These are phyloP conservation scores for Somion occarium DNA, from an alignment of 1,284 basidiomycete genomes.

Conservation along the genomic window DNA sequence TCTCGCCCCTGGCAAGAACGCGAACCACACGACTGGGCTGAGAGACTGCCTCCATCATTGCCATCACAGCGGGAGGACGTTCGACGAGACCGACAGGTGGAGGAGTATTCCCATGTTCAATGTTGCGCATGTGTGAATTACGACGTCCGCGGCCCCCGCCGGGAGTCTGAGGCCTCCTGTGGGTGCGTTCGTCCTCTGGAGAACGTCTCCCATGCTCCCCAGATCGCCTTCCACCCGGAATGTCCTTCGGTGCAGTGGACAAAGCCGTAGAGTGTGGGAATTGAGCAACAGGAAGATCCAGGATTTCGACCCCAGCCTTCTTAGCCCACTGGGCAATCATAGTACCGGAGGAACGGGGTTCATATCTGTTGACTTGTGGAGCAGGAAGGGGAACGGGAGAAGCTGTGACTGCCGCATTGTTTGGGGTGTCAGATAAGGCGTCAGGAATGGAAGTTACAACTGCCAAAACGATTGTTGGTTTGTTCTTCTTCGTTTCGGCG, in stretches of 20 bases:
- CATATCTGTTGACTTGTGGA: constrained; percentile 55
- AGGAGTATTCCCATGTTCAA: constrained; percentile 12
- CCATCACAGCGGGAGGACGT: constrained; percentile 64
- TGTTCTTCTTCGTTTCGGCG: constrained; percentile 9
- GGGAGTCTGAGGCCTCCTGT: constrained; percentile 19
- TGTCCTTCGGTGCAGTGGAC: constrained; percentile 11
- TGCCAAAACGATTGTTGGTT: constrained; percentile 55
- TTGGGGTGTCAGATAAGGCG: constrained; percentile 27
- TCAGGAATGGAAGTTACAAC: constrained; percentile 37
- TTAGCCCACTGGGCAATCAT: constrained; percentile 64
- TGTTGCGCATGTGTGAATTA: constrained; percentile 19
- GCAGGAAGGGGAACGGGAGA: constrained; percentile 64
- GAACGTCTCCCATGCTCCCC: constrained; percentile 25
- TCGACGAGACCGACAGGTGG: constrained; percentile 48
- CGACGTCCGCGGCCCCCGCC: constrained; percentile 20
- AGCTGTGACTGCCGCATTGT: constrained; percentile 29
- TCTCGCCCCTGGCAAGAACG: constrained; percentile 75
- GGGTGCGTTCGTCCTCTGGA: constrained; percentile 30
- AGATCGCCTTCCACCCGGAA: constrained; percentile 17
- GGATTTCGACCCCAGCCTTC: constrained; percentile 50
- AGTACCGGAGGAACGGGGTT: constrained; percentile 57
- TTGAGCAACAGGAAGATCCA: constrained; percentile 41
- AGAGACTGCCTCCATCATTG: constrained; percentile 69
- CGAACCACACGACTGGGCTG: constrained; percentile 69
- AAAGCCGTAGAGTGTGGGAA: neutral